These are phyloP conservation scores for Pythium aquatile DNA, from an alignment of 352 stramenopile species.

Conservation along the genomic window DNA sequence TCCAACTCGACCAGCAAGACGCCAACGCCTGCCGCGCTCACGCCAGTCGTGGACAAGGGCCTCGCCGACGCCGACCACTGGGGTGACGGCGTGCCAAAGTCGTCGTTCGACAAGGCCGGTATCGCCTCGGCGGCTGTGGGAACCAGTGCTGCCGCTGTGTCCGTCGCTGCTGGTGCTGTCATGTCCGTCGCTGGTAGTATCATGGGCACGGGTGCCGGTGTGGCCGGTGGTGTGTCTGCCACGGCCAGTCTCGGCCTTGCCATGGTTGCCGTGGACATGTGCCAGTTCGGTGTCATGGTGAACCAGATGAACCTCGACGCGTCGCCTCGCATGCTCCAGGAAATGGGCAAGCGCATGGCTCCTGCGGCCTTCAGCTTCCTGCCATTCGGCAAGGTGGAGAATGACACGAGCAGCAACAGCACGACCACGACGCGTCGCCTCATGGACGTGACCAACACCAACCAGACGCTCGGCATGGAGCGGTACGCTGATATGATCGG, in stretches of 20 bases:
- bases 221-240: slow-evolving; percentile 54
- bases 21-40: slow-evolving; percentile 15
- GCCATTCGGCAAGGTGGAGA: slow-evolving; percentile 52
- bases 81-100: slow-evolving; percentile 55
- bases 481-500: slow-evolving; percentile 74
- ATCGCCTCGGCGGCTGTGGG: slow-evolving; percentile 56
- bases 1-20: slow-evolving; percentile 16
- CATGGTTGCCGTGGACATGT: slow-evolving; percentile 71
- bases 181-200: slow-evolving; percentile 65
- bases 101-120: slow-evolving; percentile 63
- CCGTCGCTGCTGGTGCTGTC: slow-evolving; percentile 51
- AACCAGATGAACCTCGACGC: slow-evolving; percentile 84
- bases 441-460: slow-evolving; percentile 27
- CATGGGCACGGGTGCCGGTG: slow-evolving; percentile 52
- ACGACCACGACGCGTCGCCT: slow-evolving; percentile 15
- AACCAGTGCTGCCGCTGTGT: slow-evolving; percentile 56
- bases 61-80: slow-evolving; percentile 65
- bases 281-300: slow-evolving; percentile 82
- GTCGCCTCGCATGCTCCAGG: slow-evolving; percentile 65
- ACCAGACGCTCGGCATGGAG: slow-evolving; percentile 61
- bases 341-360: slow-evolving; percentile 75
- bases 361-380: slow-evolving; percentile 65
- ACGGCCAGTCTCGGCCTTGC: slow-evolving; percentile 65
- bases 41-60: slow-evolving; percentile 45
- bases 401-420: slow-evolving; percentile 4